phyloP scores from a whole-genome alignment of 2,329 filamentous ascomycete genomes.

The Neoscytalidium dimidiatum region DNA sequence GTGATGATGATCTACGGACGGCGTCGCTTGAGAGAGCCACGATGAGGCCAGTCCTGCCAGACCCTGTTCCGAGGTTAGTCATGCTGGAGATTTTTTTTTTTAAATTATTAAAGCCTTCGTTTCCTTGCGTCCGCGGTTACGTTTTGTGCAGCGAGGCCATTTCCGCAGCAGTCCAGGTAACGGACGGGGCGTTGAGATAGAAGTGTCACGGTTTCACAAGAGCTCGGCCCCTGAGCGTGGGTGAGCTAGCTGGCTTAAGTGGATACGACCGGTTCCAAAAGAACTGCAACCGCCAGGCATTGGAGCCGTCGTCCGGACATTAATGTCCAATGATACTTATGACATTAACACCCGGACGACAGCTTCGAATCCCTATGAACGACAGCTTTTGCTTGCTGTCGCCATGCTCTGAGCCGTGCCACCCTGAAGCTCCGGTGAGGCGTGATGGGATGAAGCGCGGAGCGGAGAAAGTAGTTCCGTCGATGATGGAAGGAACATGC shows the following conservation, averaged over 20 bases:
- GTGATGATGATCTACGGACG: conserved; percentile 17
- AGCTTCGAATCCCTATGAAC: no score
- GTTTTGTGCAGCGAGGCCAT: background rate
- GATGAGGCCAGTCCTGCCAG: background rate
- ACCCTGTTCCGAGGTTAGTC: conserved; percentile 15
- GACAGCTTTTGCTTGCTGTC: no score
- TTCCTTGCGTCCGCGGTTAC: background rate
- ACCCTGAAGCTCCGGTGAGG: no score
- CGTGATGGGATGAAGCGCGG: no score
- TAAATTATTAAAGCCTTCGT: background rate
- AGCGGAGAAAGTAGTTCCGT: background rate
- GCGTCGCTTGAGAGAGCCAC: conserved; percentile 5
- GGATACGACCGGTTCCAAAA: background rate
- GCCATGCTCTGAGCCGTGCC: no score
- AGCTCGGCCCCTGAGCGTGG: background rate
- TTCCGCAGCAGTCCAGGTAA: background rate
- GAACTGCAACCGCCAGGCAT: background rate
- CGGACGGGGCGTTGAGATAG: background rate
- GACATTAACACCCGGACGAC: no score
- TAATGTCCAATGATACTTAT: no score
- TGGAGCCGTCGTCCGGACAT: background rate
- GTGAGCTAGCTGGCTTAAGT: no score
- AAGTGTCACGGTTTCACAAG: background rate
- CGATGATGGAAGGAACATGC: background rate
- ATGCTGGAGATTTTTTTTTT: background rate